phyloP scores from a whole-genome alignment of 768 basidiomycete genomes.

The Lyophyllum shimeji region DNA sequence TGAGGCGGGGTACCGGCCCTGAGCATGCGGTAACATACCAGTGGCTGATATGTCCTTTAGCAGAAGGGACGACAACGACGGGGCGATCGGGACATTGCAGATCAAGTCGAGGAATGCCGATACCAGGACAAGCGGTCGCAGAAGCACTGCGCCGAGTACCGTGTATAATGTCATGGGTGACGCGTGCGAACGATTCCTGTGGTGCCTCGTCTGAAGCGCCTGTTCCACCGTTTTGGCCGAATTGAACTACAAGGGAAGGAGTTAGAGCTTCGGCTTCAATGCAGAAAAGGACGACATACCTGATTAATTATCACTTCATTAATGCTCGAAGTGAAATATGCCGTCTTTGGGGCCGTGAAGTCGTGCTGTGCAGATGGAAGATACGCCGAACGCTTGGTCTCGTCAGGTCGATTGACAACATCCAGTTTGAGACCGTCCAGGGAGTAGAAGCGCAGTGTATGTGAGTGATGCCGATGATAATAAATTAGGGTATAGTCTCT shows the following conservation, averaged over 20 bases:
- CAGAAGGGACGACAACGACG: constrained; percentile 14
- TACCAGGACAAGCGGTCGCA: not conserved
- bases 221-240: constrained; percentile 28
- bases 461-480: constrained; percentile 53
- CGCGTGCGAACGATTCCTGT: not conserved
- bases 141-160: constrained; percentile 1
- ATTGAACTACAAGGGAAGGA: constrained; percentile 38
- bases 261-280: not conserved
- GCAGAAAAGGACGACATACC: constrained; percentile 23
- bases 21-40: constrained; percentile 22
- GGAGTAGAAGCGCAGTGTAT: constrained; percentile 65
- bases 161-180: not conserved
- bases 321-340: constrained; percentile 24
- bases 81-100: constrained; percentile 21
- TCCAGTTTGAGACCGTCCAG: constrained; percentile 37
- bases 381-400: constrained; percentile 19
- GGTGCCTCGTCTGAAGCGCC: constrained; percentile 1
- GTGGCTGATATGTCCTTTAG: constrained; percentile 46
- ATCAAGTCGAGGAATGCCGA: constrained; percentile 10
- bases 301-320: constrained; percentile 40
- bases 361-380: constrained; percentile 34
- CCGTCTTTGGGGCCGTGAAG: constrained; percentile 30
- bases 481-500: constrained; percentile 36
- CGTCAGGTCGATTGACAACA: constrained; percentile 14
- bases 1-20: not conserved